Evolutionary conservation across 2,329 filamentous ascomycete genomes (phyloP), one percentile per base, ranked within the genome.

Genomic region (Thermoascus crustaceus): DNA sequence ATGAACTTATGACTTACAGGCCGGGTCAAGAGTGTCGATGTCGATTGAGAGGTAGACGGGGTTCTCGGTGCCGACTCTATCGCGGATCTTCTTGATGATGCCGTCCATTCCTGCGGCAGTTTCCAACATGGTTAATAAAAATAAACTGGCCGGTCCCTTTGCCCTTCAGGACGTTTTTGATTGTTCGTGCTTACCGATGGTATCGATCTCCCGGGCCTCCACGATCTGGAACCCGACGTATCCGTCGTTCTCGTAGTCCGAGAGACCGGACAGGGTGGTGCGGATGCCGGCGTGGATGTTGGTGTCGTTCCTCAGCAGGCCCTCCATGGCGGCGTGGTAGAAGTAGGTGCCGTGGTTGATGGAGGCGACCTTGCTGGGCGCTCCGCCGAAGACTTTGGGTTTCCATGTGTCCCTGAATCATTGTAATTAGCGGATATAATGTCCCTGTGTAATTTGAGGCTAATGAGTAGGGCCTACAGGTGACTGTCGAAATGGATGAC

Each of bases 281-380:
- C 85, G 78, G 57, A 93, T 91, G 24, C 85, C 85, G 10, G 84
- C 85, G 57, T 93, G 85, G 60, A 93, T 87, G 63, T 87, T 89
- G 47, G 76, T 82, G 66, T 91, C 82, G 54, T 91, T 93, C 43
- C 72, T 72, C 13, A 93, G 68, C 10, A 91, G 68, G 2, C 85
- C 85, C 56, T 91, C 84, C 61, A 79, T 75, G 1, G 80, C 65
- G 0, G 85, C 85, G 55, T 89, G 83, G 64, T 81, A 91, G 64
- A 93, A 93, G 67, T 91, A 91, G 1, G 85, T 91, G 26, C 85
- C 85, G 63, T 91, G 84, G 64, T 91, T 93, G 64, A 93, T 80
- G 44, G 72, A 72, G 13, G 85, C 85, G 24, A 79, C 75, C 41
- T 87, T 74, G 18, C 76, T 82, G 0, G 85, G 85, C 0, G 82